Conservation (phyloP, 148 eudicot species). For the Amaranthus cruentus region DNA sequence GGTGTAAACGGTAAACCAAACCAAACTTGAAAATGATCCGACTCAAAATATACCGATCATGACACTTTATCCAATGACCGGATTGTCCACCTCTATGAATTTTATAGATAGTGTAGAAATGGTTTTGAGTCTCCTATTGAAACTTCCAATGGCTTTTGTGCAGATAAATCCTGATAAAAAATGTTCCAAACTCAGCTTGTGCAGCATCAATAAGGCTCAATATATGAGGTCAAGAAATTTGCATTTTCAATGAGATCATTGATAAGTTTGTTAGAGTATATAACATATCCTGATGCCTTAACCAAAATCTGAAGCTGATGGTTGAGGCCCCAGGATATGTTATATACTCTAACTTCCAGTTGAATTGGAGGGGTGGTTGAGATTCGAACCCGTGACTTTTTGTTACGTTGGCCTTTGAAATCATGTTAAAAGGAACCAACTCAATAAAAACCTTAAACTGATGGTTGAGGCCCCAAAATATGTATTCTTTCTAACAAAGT, state of each 20-base stretch:
- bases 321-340: background rate
- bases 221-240: slow-evolving; percentile 37
- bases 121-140: background rate
- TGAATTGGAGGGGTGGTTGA: too few relatives aligned
- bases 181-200: slow-evolving; percentile 55
- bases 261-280: background rate
- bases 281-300: background rate
- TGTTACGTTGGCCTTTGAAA: too few relatives aligned
- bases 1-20: too few relatives aligned
- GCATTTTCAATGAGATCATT: background rate
- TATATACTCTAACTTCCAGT: too few relatives aligned
- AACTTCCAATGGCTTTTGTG: slow-evolving; percentile 6
- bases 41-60: too few relatives aligned
- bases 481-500: background rate
- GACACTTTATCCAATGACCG: too few relatives aligned
- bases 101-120: too few relatives aligned
- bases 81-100: too few relatives aligned
- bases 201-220: slow-evolving; percentile 30
- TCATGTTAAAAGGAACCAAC: too few relatives aligned
- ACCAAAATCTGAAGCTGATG: background rate
- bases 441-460: background rate
- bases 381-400: too few relatives aligned
- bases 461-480: background rate
- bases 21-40: too few relatives aligned
- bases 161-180: slow-evolving; percentile 54